A percentile compares a stretch with the other conserved stretches of the same genome.
These are phyloP conservation scores for Quercus rubra DNA, from an alignment of 306 rosid genomes.

Conservation along the genomic window DNA sequence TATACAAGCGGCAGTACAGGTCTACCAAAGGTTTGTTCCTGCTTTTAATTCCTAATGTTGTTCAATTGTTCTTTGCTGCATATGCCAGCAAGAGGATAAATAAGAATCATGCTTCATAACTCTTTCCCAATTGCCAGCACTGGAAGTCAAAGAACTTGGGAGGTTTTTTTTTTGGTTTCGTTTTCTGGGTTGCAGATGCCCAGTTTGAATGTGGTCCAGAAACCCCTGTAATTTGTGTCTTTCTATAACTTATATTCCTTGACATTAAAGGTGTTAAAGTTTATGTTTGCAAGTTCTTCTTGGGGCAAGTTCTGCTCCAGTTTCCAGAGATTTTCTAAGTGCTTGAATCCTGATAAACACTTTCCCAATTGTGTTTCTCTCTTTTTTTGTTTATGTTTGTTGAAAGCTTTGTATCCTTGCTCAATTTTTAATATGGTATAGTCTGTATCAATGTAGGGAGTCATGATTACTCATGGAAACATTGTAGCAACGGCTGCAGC, in stretches of 20 bases:
- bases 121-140: neutral
- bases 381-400: neutral
- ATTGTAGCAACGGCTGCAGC: slow-evolving; percentile 82
- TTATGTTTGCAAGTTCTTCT: neutral
- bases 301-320: neutral
- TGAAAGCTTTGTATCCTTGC: slow-evolving; percentile 6
- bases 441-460: slow-evolving; percentile 58
- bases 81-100: slow-evolving; percentile 4
- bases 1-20: slow-evolving; percentile 97
- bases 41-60: slow-evolving; percentile 13
- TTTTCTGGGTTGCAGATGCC: neutral
- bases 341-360: neutral
- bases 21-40: slow-evolving; percentile 77
- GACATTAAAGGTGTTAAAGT: neutral
- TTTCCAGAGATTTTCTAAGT: neutral
- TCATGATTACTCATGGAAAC: slow-evolving; percentile 91
- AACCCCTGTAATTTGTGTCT: neutral
- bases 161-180: neutral
- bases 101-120: slow-evolving; percentile 4
- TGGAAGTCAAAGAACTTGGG: neutral
- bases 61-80: slow-evolving; percentile 20
- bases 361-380: neutral
- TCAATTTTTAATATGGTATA: slow-evolving; percentile 6
- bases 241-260: neutral
- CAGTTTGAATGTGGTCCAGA: neutral